phyloP scores from a whole-genome alignment of 2,329 filamentous ascomycete genomes.

The Ceratocystis cacaofunesta region DNA sequence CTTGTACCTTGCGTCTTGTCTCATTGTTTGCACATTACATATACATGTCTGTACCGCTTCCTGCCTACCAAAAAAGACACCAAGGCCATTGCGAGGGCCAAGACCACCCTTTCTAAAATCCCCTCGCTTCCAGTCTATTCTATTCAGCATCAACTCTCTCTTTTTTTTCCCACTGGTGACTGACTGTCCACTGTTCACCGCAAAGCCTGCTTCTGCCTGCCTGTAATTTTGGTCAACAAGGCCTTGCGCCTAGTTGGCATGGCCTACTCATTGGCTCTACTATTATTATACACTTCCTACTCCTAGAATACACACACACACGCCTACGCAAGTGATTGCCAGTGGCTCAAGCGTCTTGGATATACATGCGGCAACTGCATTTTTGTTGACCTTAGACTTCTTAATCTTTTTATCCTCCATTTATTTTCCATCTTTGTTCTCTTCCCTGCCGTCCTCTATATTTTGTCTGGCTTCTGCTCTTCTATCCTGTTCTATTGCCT shows the following conservation, averaged over 20 bases:
- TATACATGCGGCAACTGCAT: neutral
- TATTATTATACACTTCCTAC: conserved; percentile 2
- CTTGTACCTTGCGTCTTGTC: no score
- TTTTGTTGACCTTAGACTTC: neutral
- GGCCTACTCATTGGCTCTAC: neutral
- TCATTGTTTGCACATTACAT: no score
- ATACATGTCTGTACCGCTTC: no score
- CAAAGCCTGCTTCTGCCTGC: neutral
- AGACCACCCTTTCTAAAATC: no score
- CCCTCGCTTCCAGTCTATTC: no score
- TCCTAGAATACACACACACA: neutral
- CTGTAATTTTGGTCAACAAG: neutral
- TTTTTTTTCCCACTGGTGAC: no score
- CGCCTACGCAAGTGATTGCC: neutral
- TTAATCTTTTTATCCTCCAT: neutral
- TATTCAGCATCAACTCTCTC: no score
- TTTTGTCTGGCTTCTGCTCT: neutral
- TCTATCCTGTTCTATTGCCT: neutral
- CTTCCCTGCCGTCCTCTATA: neutral
- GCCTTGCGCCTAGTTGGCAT: neutral
- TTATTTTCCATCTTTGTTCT: neutral
- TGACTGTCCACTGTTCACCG: no score
- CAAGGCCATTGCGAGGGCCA: no score
- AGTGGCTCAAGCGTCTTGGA: neutral
- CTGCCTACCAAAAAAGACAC: no score